Evolutionary conservation across 1,284 basidiomycete species (phyloP).

Genomic region (Crepidotus sp.): DNA sequence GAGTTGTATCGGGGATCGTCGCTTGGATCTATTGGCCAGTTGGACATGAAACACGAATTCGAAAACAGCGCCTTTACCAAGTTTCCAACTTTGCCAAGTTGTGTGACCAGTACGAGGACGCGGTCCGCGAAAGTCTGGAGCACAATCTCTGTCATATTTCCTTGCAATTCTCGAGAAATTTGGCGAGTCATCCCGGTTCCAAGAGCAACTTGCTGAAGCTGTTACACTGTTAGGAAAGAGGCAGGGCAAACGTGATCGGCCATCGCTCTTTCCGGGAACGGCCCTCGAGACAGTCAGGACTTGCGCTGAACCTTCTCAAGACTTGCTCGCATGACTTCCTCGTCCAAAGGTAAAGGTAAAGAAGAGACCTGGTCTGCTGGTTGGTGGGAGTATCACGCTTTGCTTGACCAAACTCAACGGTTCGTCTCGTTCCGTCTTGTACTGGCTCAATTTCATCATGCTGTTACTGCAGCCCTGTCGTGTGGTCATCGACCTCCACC

Average conservation of each 20-base stretch:
- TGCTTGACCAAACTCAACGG: slow-evolving; percentile 43
- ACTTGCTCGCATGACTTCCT: slow-evolving; percentile 28
- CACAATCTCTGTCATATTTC: slow-evolving; percentile 61
- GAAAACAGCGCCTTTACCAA: slow-evolving; percentile 48
- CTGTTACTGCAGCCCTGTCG: slow-evolving; percentile 42
- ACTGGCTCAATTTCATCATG: background rate
- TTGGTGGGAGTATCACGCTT: slow-evolving; percentile 67
- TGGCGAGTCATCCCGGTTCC: slow-evolving; percentile 23
- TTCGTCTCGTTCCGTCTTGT: slow-evolving; percentile 21
- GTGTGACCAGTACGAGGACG: slow-evolving; percentile 74
- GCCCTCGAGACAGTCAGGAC: too few species aligned
- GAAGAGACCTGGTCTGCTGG: slow-evolving; percentile 50
- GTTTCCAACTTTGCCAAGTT: slow-evolving; percentile 80
- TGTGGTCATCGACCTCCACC: slow-evolving; percentile 59
- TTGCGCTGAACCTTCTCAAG: too few species aligned
- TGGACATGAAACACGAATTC: slow-evolving; percentile 10
- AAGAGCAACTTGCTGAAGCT: too few species aligned
- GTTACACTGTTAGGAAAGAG: too few species aligned
- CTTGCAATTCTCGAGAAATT: slow-evolving; percentile 43
- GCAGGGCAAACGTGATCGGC: too few species aligned
- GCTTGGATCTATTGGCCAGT: slow-evolving; percentile 64
- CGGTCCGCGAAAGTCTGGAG: slow-evolving; percentile 76
- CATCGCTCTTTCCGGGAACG: too few species aligned
- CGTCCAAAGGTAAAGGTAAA: slow-evolving; percentile 50
- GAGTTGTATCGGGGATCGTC: slow-evolving; percentile 58